These are phyloP conservation scores for Mrakia hoshinonis DNA, from an alignment of 768 basidiomycete species.

Conservation along the genomic window DNA sequence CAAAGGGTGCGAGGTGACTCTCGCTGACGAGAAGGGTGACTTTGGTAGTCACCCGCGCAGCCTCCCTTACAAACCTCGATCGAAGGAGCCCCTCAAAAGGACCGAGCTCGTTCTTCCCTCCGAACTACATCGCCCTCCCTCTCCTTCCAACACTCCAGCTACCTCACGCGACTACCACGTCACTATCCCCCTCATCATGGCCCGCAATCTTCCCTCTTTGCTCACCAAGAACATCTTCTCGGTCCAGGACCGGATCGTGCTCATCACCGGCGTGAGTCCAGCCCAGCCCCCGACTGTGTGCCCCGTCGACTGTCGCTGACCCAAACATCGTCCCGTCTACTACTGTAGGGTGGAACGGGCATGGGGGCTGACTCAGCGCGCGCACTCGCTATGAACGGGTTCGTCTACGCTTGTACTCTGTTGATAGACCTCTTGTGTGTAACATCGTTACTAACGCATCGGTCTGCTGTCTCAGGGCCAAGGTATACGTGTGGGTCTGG, in stretches of 20 bases:
- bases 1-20: too few species aligned
- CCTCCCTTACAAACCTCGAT: background rate
- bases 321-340: too few species aligned
- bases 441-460: too few species aligned
- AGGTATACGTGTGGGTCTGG: background rate
- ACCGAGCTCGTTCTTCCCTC: background rate
- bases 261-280: background rate
- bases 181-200: background rate
- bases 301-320: too few species aligned
- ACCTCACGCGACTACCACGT: background rate
- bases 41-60: too few species aligned
- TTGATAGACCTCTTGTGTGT: too few species aligned
- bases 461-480: too few species aligned
- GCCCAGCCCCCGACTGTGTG: too few species aligned
- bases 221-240: conserved; percentile 4
- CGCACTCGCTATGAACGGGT: background rate
- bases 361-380: background rate
- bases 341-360: background rate
- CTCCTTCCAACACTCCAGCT: background rate
- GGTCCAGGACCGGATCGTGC: background rate
- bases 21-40: too few species aligned
- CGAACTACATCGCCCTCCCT: background rate
- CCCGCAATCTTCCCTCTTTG: background rate
- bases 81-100: too few species aligned
- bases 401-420: too few species aligned